phyloP scores from a whole-genome alignment of 345 rosid species.

The Aegle marmelos region DNA sequence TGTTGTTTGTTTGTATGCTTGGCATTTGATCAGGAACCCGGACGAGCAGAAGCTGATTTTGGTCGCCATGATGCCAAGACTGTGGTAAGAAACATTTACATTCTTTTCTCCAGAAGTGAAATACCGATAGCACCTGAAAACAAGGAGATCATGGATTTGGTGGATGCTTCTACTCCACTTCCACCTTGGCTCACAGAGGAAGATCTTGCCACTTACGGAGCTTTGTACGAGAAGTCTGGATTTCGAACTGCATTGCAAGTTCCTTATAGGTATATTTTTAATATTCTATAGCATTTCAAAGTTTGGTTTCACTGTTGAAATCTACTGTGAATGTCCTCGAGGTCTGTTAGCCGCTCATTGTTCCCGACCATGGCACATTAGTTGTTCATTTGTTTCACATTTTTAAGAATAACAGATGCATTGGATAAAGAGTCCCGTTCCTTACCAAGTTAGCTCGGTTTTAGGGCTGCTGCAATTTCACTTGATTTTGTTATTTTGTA shows the following conservation, averaged over 20 bases:
- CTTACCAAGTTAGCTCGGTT: neutral
- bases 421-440: too few relatives aligned
- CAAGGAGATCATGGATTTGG: conserved; percentile 63
- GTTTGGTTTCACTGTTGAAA: neutral
- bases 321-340: neutral
- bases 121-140: conserved; percentile 52
- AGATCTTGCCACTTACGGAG: conserved; percentile 49
- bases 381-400: neutral
- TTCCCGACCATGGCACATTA: neutral
- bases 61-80: conserved; percentile 40
- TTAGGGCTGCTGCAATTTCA: neutral
- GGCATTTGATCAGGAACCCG: conserved; percentile 32
- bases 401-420: neutral
- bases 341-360: neutral
- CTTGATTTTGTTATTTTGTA: conserved; percentile 2
- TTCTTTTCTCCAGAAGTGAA: conserved; percentile 51
- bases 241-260: conserved; percentile 51
- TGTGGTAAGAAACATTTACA: conserved; percentile 50
- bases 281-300: neutral
- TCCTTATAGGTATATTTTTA: conserved; percentile 45
- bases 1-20: neutral
- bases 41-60: conserved; percentile 68
- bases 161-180: conserved; percentile 47
- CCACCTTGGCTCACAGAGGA: conserved; percentile 54
- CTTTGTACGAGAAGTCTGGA: conserved; percentile 56